Evolutionary conservation across 805 yeast species (phyloP).

Genomic region (Schizosaccharomyces lindneri): DNA sequence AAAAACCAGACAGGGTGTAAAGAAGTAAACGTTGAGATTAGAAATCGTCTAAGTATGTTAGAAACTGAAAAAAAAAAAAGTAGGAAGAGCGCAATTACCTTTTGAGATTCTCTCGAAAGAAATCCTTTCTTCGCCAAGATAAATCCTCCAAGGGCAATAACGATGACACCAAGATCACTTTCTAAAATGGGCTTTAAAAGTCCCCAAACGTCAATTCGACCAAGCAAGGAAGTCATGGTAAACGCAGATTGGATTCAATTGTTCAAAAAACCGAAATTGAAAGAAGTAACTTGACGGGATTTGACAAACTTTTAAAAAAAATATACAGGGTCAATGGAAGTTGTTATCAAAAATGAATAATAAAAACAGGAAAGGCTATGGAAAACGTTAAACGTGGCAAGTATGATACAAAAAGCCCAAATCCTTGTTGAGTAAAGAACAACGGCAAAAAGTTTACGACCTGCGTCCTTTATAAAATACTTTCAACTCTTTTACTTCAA

Average conservation of each 20-base stretch:
- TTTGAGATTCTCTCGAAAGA: background rate
- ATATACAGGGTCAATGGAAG: no score
- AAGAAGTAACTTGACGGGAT: background rate
- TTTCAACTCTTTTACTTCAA: no score
- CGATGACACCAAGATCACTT: background rate
- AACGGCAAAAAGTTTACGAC: no score
- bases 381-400: no score
- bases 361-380: no score
- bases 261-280: no score
- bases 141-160: background rate
- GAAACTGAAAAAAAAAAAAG: background rate
- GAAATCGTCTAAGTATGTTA: slow-evolving; percentile 26
- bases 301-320: no score
- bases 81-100: background rate
- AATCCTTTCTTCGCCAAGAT: background rate
- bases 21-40: slow-evolving; percentile 60
- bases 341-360: no score
- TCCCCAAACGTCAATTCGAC: background rate
- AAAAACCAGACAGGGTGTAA: slow-evolving; percentile 88
- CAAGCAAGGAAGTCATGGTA: background rate
- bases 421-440: no score
- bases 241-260: no score
- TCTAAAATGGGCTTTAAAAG: background rate
- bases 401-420: no score
- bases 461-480: no score